These are phyloP conservation scores for Fusarium torulosum DNA, from an alignment of 2,329 filamentous ascomycete species.

Conservation along the genomic window DNA sequence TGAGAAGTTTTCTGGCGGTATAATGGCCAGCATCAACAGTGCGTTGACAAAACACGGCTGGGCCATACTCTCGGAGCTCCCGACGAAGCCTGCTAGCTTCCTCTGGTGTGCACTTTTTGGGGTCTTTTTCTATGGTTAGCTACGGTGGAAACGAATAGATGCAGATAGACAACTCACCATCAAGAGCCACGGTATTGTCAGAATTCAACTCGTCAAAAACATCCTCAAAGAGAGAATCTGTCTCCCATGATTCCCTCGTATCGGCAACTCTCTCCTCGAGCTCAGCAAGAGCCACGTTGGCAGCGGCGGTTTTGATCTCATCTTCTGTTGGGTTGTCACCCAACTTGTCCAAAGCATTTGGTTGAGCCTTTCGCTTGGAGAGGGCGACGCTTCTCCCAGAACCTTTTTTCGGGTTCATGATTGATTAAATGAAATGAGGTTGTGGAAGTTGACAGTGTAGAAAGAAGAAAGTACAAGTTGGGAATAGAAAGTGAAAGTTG, in stretches of 20 bases:
- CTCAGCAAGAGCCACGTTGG: conserved; percentile 57
- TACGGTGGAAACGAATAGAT: conserved; percentile 7
- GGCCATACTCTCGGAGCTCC: conserved; percentile 81
- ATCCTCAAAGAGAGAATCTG: conserved; percentile 73
- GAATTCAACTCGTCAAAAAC: conserved; percentile 69
- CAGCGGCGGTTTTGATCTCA: conserved; percentile 54
- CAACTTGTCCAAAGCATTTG: conserved; percentile 54
- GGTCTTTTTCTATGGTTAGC: conserved; percentile 48
- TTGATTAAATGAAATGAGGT: not conserved
- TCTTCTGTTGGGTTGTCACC: conserved; percentile 53
- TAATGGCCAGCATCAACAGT: conserved; percentile 77
- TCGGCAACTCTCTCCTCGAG: conserved; percentile 66
- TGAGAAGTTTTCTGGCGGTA: conserved; percentile 84
- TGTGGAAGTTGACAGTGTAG: not conserved
- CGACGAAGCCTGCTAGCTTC: conserved; percentile 77
- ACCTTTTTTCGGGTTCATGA: conserved; percentile 51
- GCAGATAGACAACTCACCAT: conserved; percentile 57
- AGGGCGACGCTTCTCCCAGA: conserved; percentile 51
- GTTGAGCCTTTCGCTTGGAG: conserved; percentile 51
- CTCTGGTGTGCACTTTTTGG: conserved; percentile 72
- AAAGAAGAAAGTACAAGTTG: not conserved
- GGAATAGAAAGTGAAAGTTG: not conserved
- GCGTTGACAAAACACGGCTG: conserved; percentile 78
- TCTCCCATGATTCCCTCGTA: conserved; percentile 70
- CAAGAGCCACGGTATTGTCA: conserved; percentile 60